Conservation (phyloP, 2,329 filamentous ascomycete species). For the Trematosphaeria pertusa region DNA sequence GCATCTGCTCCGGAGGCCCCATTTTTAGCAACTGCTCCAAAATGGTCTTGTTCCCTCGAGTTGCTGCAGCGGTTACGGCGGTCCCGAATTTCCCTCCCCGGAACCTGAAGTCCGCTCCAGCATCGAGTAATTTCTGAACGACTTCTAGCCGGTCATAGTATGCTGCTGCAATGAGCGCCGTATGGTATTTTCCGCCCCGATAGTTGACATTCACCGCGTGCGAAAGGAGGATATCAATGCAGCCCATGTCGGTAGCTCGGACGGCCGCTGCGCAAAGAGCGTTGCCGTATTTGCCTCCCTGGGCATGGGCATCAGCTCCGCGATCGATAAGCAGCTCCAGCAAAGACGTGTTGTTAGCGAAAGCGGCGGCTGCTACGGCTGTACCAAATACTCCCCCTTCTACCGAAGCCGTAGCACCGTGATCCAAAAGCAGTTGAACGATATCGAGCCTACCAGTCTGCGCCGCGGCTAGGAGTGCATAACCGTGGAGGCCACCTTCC, state of each 20-base stretch:
- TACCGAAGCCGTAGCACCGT: constrained; percentile 19
- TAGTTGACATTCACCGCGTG: constrained; percentile 25
- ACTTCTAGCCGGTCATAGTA: constrained; percentile 25
- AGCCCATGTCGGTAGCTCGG: constrained; percentile 16
- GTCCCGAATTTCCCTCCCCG: constrained; percentile 25
- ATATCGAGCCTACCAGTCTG: constrained; percentile 10
- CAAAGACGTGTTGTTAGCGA: constrained; percentile 18
- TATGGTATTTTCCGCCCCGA: constrained; percentile 24
- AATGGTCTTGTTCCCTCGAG: constrained; percentile 23
- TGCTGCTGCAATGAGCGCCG: constrained; percentile 31
- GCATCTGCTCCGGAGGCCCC: constrained; percentile 23
- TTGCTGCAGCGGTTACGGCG: constrained; percentile 26
- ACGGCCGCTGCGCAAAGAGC: constrained; percentile 24
- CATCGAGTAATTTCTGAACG: constrained; percentile 24
- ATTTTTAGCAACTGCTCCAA: constrained; percentile 23
- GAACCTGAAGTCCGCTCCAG: constrained; percentile 25
- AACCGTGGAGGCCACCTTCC: constrained; percentile 21
- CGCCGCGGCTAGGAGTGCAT: constrained; percentile 27
- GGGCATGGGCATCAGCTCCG: constrained; percentile 26
- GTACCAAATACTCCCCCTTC: constrained; percentile 16
- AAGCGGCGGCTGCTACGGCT: constrained; percentile 25
- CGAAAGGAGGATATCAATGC: constrained; percentile 23
- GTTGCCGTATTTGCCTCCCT: constrained; percentile 27
- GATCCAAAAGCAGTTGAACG: constrained; percentile 20
- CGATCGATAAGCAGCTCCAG: constrained; percentile 29